Conservation (phyloP, 495 filamentous ascomycete species). For the Polyplosphaeria fusca region DNA sequence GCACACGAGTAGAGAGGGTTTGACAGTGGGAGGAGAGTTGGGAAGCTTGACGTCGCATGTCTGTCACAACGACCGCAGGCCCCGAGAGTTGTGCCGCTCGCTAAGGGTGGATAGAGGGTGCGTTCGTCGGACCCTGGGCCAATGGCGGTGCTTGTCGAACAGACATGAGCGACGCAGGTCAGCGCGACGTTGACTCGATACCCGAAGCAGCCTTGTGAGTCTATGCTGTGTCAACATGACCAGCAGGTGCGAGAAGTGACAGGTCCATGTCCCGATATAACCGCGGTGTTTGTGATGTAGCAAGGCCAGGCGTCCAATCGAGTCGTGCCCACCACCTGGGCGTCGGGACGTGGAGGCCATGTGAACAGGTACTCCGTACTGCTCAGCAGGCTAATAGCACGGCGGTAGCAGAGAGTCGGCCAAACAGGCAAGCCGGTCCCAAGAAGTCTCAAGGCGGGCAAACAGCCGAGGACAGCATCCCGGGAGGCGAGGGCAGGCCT, state of each 20-base stretch:
- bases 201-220: not conserved
- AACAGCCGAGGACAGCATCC: slow-evolving; percentile 25
- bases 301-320: not conserved
- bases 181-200: not conserved
- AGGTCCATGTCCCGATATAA: not conserved
- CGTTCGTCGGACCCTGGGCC: not conserved
- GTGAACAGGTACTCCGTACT: slow-evolving; percentile 3
- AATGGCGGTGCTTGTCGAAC: not conserved
- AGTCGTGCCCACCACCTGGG: not conserved
- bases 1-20: not conserved
- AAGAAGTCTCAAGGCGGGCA: not conserved
- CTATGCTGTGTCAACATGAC: no score
- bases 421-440: slow-evolving; percentile 9
- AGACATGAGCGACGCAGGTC: not conserved
- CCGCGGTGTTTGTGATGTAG: not conserved
- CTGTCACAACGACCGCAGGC: not conserved
- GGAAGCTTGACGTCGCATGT: not conserved
- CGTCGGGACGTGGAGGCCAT: not conserved
- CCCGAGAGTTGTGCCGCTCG: not conserved
- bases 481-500: slow-evolving; percentile 17
- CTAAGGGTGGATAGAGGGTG: not conserved
- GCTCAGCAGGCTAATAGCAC: slow-evolving; percentile 14
- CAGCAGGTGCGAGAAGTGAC: not conserved
- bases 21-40: not conserved
- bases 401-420: not conserved